Evolutionary conservation across 495 filamentous ascomycete genomes (phyloP), one percentile per base, ranked within the genome.

Genomic region (Pseudevernia furfuracea): DNA sequence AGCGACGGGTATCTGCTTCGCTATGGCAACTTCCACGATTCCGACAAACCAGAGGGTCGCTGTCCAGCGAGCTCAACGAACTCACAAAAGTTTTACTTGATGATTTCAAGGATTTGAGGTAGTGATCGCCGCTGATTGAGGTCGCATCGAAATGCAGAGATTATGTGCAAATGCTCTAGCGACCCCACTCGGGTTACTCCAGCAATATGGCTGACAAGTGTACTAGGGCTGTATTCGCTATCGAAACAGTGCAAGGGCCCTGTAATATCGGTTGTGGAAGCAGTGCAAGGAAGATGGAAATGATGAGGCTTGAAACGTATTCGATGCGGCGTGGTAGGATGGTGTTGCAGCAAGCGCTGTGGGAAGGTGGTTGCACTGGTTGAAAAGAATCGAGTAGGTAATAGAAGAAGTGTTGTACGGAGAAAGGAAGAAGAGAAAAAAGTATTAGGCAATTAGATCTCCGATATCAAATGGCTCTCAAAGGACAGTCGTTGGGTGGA

Each of bases 391-490:
- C n/a, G n/a, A n/a, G n/a, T n/a, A n/a, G n/a, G n/a, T n/a, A 56
- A 58, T 43, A 63, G 61, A n/a, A 55, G 52, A 52, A 44, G 19
- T 23, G 49, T 19, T 28, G 48, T 39, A 53, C 10, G 14, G 43
- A 49, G 57, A 32, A 38, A 28, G 23, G 63, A 53, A 39, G 57
- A 58, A 63, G 56, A 67, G 59, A 60, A 60, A 60, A 39, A 61
- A 63, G 49, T 64, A 64, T 64, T 68, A 63, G 39, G 25, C 46
- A 61, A 59, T 60, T 59, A 65, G 32, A 58, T 48, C 19, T 39
- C 44, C 25, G 38, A 39, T 53, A 53, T 53, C 30, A 63, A 57
- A 21, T 21, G 61, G 49, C 34, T 63, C 61, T 41, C 36, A 63
- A 63, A 63, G 61, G 61, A 55, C 32, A 56, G 61, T 57, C 49